Evolutionary conservation across 371 early-diverging fungal genomes (phyloP).

Genomic region (Cokeromyces recurvatus): DNA sequence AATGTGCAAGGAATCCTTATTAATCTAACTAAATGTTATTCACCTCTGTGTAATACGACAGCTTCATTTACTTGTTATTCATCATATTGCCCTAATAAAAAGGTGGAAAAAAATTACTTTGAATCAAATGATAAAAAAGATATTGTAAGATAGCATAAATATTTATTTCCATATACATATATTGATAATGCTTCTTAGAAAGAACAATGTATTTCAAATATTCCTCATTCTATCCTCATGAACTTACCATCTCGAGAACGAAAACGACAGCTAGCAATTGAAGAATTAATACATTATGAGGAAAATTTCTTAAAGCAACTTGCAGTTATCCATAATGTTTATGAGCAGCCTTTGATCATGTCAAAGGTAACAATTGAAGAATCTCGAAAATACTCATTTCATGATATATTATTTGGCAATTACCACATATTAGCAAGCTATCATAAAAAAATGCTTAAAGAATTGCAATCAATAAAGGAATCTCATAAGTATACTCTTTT

Average conservation of each 20-base stretch:
- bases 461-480: slow-evolving; percentile 1
- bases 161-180: no score
- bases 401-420: slow-evolving; percentile 15
- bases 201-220: no score
- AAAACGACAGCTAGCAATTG: slow-evolving; percentile 15
- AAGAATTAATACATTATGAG: slow-evolving; percentile 8
- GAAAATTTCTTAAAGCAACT: slow-evolving; percentile 11
- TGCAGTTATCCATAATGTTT: slow-evolving; percentile 7
- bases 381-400: slow-evolving; percentile 9
- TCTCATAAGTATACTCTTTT: not conserved
- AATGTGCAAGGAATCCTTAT: slow-evolving; percentile 8
- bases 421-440: slow-evolving; percentile 6
- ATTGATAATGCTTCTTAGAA: no score
- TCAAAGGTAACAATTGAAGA: slow-evolving; percentile 11
- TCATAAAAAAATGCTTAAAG: slow-evolving; percentile 4
- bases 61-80: slow-evolving; percentile 7
- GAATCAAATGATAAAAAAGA: not conserved
- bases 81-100: slow-evolving; percentile 7
- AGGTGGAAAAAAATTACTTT: not conserved
- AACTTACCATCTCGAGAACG: slow-evolving; percentile 4
- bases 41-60: slow-evolving; percentile 8
- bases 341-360: slow-evolving; percentile 7
- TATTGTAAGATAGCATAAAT: not conserved
- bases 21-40: slow-evolving; percentile 6
- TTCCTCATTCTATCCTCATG: slow-evolving; percentile 1